Evolutionary conservation across 225 moss, liverwort and hornwort genomes (phyloP).

Genomic region (Anthoceros angustus): DNA sequence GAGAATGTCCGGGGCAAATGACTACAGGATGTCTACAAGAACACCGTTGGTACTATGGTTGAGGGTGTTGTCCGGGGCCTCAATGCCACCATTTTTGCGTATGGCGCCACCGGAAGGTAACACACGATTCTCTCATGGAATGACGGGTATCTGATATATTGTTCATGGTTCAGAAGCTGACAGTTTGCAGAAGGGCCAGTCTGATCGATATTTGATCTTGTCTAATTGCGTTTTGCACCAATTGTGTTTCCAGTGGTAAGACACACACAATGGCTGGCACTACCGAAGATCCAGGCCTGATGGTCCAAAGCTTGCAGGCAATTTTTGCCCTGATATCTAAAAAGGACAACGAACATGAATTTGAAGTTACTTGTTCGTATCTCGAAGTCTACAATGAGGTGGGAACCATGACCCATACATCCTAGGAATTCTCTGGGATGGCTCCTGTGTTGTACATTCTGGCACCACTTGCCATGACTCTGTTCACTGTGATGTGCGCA

Average conservation of each 20-base stretch:
- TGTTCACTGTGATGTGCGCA: slow-evolving; percentile 10
- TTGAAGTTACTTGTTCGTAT: slow-evolving; percentile 77
- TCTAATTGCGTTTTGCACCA: background rate
- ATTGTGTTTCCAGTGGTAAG: slow-evolving; percentile 42
- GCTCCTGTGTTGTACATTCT: background rate
- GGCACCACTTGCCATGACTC: background rate
- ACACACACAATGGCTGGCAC: slow-evolving; percentile 88
- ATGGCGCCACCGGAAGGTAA: slow-evolving; percentile 81
- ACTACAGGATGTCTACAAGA: slow-evolving; percentile 58
- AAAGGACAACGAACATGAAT: slow-evolving; percentile 63
- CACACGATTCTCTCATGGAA: background rate
- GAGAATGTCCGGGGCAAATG: too few species aligned
- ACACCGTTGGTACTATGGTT: slow-evolving; percentile 62
- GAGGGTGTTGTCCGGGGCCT: slow-evolving; percentile 75
- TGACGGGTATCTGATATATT: background rate
- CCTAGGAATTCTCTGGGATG: too few species aligned
- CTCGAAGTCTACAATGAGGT: slow-evolving; percentile 84
- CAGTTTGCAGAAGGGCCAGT: background rate
- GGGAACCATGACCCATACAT: background rate
- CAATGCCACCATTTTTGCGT: slow-evolving; percentile 77
- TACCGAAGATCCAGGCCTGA: slow-evolving; percentile 69
- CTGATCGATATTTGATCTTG: background rate
- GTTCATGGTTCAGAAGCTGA: background rate
- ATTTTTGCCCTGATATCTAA: slow-evolving; percentile 58
- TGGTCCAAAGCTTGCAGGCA: slow-evolving; percentile 72